Base-by-base conservation (phyloP, 257 asterid species). In the Capsicum rhomboideum region DNA sequence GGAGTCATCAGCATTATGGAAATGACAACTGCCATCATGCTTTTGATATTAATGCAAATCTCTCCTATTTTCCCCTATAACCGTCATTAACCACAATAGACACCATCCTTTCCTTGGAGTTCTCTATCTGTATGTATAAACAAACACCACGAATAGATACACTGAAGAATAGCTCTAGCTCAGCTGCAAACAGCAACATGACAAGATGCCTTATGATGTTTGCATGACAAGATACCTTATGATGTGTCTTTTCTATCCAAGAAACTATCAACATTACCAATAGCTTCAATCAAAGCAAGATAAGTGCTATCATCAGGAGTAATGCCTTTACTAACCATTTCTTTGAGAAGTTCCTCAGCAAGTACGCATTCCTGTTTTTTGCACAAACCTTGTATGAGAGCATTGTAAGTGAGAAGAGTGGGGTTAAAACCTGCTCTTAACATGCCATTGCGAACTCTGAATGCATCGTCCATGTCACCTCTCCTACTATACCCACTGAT, bases 271-370 rank as follows among this genome's bases (percentile, higher is more conserved):
- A 68, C 84, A 53, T 82, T 83, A 69, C 84, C 83, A 8, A 88
- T 84, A 44, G 90, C 93, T 85, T 92, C 90, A 11, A 87, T 87
- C 82, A 90, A 83, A 83, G 92, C 86, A 52, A 91, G 82, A 80
- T 91, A 91, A 74, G 93, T 91, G 53, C 88, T 84, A 59, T 88
- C 93, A 89, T 89, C 87, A 40, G 94, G 93, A 79, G 85, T 82
- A 82, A 91, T 88, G 84, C 93, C 97, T 83, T 82, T 88, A 80
- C 86, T 67, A 83, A 87, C 91, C 94, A 92, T 91, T 87, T 91
- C 97, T 87, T 91, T 89, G 44, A 90, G 88, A 86, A 92, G 89
- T 79, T 83, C 86, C 87, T 91, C 92, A 49, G 90, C 92, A 40
- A 56, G 83, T 79, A 59, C 53, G 42, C 91, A 92, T 86, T 83